Evolutionary conservation across 176 grass and related monocot species (phyloP).

Genomic region (Pontederia crassipes): DNA sequence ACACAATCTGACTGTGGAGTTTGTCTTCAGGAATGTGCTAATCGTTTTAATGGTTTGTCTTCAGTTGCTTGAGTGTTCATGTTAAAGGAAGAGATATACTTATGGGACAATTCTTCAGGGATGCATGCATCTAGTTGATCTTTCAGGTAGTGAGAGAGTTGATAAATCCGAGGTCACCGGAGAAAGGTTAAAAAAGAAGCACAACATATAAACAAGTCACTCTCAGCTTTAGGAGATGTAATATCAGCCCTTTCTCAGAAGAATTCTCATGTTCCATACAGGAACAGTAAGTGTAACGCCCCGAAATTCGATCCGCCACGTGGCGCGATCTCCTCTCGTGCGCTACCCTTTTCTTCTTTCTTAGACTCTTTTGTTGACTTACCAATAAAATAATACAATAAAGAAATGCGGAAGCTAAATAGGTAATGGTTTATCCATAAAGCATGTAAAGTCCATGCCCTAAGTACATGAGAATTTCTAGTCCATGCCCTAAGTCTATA

Average conservation of each 20-base stretch:
- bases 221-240: constrained; percentile 11
- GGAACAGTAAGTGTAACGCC: constrained; percentile 14
- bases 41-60: neutral
- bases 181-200: constrained; percentile 9
- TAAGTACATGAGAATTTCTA: no score
- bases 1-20: neutral
- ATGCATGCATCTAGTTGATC: constrained; percentile 8
- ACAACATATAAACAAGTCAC: constrained; percentile 5
- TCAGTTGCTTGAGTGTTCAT: constrained; percentile 3
- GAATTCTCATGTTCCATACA: constrained; percentile 5
- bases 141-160: constrained; percentile 13
- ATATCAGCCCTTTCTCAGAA: constrained; percentile 11
- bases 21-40: neutral
- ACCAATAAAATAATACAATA: no score
- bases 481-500: no score
- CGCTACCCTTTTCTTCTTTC: no score
- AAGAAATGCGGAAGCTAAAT: no score
- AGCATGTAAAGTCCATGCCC: no score
- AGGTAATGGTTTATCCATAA: no score
- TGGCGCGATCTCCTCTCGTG: no score
- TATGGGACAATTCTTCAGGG: neutral
- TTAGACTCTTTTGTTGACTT: no score
- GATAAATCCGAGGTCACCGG: constrained; percentile 7
- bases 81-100: constrained; percentile 8
- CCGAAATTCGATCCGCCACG: no score